phyloP scores from a whole-genome alignment of 345 rosid genomes.

The Moricandia moricandioides region DNA sequence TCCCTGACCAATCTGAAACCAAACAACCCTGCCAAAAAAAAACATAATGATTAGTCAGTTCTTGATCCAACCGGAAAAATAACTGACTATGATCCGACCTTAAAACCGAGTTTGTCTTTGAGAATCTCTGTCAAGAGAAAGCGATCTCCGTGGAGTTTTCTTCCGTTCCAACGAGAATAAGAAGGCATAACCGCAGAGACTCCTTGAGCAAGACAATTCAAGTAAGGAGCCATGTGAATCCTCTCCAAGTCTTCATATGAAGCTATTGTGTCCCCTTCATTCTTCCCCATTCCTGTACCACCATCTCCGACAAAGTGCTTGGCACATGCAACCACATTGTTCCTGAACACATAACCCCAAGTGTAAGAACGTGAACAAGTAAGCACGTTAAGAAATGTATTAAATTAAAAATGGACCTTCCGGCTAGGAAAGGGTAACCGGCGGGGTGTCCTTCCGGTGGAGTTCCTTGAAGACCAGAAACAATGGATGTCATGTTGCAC shows the following conservation, averaged over 20 bases:
- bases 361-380: neutral
- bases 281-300: slow-evolving; percentile 65
- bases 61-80: neutral
- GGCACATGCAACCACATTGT: slow-evolving; percentile 76
- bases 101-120: slow-evolving; percentile 67
- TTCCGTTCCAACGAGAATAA: slow-evolving; percentile 82
- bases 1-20: slow-evolving; percentile 75
- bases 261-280: slow-evolving; percentile 64
- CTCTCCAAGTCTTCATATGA: slow-evolving; percentile 69
- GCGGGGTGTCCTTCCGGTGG: slow-evolving; percentile 63
- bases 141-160: slow-evolving; percentile 54
- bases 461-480: slow-evolving; percentile 76
- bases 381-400: neutral
- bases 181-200: slow-evolving; percentile 82
- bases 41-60: neutral
- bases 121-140: slow-evolving; percentile 69
- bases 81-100: slow-evolving; percentile 38
- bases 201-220: slow-evolving; percentile 68
- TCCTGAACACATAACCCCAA: slow-evolving; percentile 34
- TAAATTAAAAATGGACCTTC: slow-evolving; percentile 45
- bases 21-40: slow-evolving; percentile 57
- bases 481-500: slow-evolving; percentile 59
- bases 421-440: slow-evolving; percentile 76
- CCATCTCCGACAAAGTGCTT: slow-evolving; percentile 96
- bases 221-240: slow-evolving; percentile 69